Conservation (phyloP, 2,329 filamentous ascomycete genomes). For the Blumeria graminis region DNA sequence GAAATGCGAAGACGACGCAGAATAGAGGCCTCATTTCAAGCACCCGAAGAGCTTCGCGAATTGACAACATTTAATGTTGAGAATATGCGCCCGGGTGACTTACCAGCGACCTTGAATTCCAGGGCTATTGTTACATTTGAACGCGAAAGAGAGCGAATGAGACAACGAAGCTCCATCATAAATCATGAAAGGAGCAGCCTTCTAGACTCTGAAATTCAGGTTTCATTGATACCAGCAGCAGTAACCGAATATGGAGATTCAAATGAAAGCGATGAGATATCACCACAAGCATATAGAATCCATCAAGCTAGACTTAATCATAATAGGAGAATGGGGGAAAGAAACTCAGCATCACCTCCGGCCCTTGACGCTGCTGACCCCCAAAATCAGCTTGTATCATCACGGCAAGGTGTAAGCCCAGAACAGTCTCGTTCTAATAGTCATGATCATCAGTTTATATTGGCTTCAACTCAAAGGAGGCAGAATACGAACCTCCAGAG, state of each 20-base stretch:
- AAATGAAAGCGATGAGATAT: conserved; percentile 6
- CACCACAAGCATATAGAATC: conserved; percentile 5
- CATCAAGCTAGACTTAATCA: conserved; percentile 7
- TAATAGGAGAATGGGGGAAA: conserved; percentile 7
- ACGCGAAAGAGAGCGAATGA: conserved; percentile 8
- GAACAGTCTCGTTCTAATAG: not conserved
- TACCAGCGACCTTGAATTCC: not conserved
- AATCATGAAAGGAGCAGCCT: conserved; percentile 8
- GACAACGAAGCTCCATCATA: conserved; percentile 5
- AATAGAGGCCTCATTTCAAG: not conserved
- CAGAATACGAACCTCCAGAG: not conserved
- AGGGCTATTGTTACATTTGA: conserved; percentile 2
- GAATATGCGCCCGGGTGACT: not conserved
- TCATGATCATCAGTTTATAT: not conserved
- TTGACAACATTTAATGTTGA: not conserved
- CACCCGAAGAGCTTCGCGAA: not conserved
- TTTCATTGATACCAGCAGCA: conserved; percentile 10
- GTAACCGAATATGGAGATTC: conserved; percentile 13
- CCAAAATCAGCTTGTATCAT: conserved; percentile 2
- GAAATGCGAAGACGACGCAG: conserved; percentile 9
- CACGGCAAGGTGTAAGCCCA: not conserved
- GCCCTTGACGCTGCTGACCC: conserved; percentile 8
- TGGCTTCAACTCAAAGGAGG: not conserved
- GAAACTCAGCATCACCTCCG: conserved; percentile 8
- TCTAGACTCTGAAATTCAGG: conserved; percentile 7